Conservation (phyloP, 2,329 filamentous ascomycete genomes). For the Penicillium sp. region DNA sequence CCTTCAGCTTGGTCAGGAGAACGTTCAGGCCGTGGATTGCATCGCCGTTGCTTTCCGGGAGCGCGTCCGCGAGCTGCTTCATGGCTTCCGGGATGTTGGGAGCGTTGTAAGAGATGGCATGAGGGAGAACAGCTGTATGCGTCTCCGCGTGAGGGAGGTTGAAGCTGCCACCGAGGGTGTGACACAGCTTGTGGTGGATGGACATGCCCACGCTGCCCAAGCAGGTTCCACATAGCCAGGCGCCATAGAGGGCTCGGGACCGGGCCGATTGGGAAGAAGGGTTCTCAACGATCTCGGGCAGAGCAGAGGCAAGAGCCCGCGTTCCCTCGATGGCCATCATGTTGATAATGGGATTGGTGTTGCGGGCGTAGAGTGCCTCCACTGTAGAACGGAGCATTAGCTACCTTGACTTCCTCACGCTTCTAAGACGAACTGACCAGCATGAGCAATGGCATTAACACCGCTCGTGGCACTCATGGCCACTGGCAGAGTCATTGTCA, state of each 20-base stretch:
- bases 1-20: constrained; percentile 51
- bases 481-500: constrained; percentile 56
- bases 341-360: constrained; percentile 57
- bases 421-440: constrained; percentile 36
- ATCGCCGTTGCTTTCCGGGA: constrained; percentile 57
- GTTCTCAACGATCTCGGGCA: constrained; percentile 51
- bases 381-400: constrained; percentile 35
- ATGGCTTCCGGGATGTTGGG: constrained; percentile 52
- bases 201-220: constrained; percentile 59
- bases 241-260: constrained; percentile 55
- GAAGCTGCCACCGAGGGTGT: constrained; percentile 60
- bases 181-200: constrained; percentile 65
- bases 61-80: constrained; percentile 49
- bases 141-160: constrained; percentile 62
- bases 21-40: constrained; percentile 55
- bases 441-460: constrained; percentile 63
- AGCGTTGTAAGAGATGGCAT: constrained; percentile 60
- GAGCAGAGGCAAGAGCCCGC: constrained; percentile 49
- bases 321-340: constrained; percentile 57
- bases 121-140: constrained; percentile 60
- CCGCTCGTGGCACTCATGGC: constrained; percentile 55
- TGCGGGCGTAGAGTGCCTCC: constrained; percentile 60
- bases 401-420: neutral
- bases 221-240: constrained; percentile 61
- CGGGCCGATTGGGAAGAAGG: constrained; percentile 47